phyloP scores from a whole-genome alignment of 805 yeast genomes.

The Cyberlindnera xishuangbannaensis region DNA sequence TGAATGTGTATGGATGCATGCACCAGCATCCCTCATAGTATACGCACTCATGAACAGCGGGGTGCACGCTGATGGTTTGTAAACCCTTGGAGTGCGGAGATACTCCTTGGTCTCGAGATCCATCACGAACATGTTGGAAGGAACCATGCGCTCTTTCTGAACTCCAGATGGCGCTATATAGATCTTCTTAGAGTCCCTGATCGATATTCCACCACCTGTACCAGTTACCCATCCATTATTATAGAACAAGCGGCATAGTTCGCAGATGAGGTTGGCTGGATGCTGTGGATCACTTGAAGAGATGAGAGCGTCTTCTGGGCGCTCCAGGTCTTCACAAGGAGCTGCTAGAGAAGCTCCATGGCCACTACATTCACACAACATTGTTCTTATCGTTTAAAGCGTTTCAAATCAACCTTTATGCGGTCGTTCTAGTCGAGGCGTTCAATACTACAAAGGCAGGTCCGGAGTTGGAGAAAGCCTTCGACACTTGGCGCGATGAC shows the following conservation, averaged over 20 bases:
- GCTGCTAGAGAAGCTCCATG: no score
- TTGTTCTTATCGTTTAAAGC: no score
- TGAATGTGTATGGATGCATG: conserved; percentile 93
- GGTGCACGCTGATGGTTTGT: conserved; percentile 91
- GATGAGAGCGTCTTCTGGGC: conserved; percentile 16
- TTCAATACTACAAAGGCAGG: no score
- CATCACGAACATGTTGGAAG: conserved; percentile 76
- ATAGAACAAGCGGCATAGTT: conserved; percentile 71
- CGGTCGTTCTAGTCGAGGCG: no score
- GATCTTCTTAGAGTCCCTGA: conserved; percentile 46
- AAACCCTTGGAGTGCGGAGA: conserved; percentile 53
- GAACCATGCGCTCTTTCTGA: conserved; percentile 83
- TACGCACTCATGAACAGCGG: conserved; percentile 67
- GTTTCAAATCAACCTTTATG: no score
- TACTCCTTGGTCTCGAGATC: conserved; percentile 47
- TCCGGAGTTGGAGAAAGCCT: no score
- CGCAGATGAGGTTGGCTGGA: conserved; percentile 84
- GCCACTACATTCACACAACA: no score
- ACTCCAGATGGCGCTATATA: conserved; percentile 95
- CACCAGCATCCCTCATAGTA: conserved; percentile 78
- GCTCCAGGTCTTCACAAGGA: conserved; percentile 1
- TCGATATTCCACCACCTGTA: conserved; percentile 93
- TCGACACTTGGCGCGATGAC: no score
- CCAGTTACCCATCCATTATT: conserved; percentile 90
- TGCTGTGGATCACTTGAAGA: conserved; percentile 23